Conservation (phyloP, 169 alveolate species). For the Plasmodium relictum region DNA sequence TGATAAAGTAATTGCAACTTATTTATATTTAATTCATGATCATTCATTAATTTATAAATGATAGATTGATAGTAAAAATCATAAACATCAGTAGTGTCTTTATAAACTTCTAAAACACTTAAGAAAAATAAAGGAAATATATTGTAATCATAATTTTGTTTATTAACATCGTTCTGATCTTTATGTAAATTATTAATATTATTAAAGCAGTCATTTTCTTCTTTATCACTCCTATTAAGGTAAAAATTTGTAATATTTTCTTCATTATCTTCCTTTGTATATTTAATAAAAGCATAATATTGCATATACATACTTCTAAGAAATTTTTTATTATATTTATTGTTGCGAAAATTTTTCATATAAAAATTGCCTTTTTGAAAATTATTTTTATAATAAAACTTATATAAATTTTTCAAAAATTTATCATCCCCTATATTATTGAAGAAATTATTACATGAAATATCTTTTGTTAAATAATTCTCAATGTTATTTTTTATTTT, state of each 20-base stretch:
- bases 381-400: neutral
- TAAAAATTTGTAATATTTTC: neutral
- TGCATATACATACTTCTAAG: constrained; percentile 31
- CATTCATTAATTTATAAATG: constrained; percentile 29
- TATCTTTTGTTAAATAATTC: constrained; percentile 44
- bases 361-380: constrained; percentile 3
- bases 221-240: neutral
- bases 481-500: constrained; percentile 40
- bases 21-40: constrained; percentile 24
- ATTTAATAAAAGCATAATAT: constrained; percentile 8
- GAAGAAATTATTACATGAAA: constrained; percentile 22
- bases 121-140: constrained; percentile 34
- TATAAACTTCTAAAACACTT: constrained; percentile 28
- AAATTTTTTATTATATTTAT: constrained; percentile 22
- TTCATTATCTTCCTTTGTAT: neutral
- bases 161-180: neutral
- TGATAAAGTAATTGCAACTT: constrained; percentile 26
- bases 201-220: neutral
- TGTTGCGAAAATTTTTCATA: constrained; percentile 18
- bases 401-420: constrained; percentile 11
- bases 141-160: neutral
- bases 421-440: constrained; percentile 1
- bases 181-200: neutral
- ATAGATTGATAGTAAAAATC: constrained; percentile 55
- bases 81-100: constrained; percentile 47